Base-by-base conservation (phyloP, 352 stramenopile genomes). In the Phytophthora litchii region DNA sequence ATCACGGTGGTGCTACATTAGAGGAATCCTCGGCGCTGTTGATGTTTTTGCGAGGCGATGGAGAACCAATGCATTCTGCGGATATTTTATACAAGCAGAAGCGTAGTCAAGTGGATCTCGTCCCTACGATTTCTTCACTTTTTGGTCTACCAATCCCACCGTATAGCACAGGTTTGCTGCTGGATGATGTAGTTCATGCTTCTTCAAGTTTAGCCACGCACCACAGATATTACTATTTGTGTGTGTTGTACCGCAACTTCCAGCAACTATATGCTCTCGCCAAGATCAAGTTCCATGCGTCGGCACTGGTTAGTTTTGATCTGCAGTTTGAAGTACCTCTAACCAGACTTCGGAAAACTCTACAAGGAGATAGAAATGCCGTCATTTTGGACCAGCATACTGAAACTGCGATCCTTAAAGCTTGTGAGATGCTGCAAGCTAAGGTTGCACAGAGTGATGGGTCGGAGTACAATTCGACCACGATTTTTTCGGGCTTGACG, bases 1-100 rank as follows among this genome's bases (percentile, higher is more conserved):
- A 95, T 35, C 88, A 96, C 46, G 88, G 88, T 5, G 88, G 88
- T 13, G 85, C 88, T 3, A 94, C 87, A 0, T 50, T 94, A 1
- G 87, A 95, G 50, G 88, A 96, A 42, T 87, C 87, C 0, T 95
- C 85, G 1, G 87, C 88, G 2, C 56, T 96, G 8, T 59, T 96
- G 45, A 70, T 92, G 55, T 95, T 96, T 56, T 59, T 92, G 20
- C 70, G 69, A 20, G 76, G 78, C 13, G 72, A 88, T 31, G 72
- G 72, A 12, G 45, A 69, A 38, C 50, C 59, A 0, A 65, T 77
- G 31, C 20, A 27, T 16, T 32, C 51, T 11, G 45, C 17, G 0
- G 34, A 23, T 3, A 7, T 27, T 29, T 29, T 23, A 3, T 67
- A 72, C 40, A 62, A 54, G 11, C 55, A 72, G 43, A 63, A 65